Evolutionary conservation across 495 filamentous ascomycete species (phyloP).

Genomic region (Penicillium riverlandense): DNA sequence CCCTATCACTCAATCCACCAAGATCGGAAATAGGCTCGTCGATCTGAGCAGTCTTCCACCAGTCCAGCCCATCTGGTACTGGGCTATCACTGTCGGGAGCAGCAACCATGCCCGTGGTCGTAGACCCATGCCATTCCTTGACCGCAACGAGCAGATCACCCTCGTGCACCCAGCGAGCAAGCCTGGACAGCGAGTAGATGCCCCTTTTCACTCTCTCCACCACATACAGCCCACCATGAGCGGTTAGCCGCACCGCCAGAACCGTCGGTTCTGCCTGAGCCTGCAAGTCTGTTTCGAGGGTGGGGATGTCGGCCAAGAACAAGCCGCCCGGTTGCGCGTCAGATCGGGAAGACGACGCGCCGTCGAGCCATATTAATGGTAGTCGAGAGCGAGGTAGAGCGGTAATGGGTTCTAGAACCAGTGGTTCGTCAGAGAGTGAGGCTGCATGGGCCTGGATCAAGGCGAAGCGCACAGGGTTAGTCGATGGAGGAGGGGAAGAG

Average conservation of each 20-base stretch:
- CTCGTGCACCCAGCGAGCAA: slow-evolving; percentile 55
- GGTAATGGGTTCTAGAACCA: slow-evolving; percentile 52
- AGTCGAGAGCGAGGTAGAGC: slow-evolving; percentile 54
- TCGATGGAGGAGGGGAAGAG: not conserved
- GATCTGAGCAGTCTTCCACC: slow-evolving; percentile 35
- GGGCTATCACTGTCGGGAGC: slow-evolving; percentile 25
- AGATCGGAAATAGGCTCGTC: slow-evolving; percentile 23
- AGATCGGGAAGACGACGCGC: slow-evolving; percentile 43
- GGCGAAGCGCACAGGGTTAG: slow-evolving; percentile 3
- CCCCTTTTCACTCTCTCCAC: slow-evolving; percentile 62
- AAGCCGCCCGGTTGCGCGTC: slow-evolving; percentile 43
- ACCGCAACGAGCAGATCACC: slow-evolving; percentile 25
- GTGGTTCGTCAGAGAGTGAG: slow-evolving; percentile 48
- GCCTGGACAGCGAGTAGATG: slow-evolving; percentile 64
- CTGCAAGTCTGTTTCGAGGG: slow-evolving; percentile 49
- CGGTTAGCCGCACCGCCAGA: slow-evolving; percentile 58
- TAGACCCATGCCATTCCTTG: slow-evolving; percentile 30
- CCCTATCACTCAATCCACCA: slow-evolving; percentile 10
- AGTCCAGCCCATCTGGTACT: slow-evolving; percentile 12
- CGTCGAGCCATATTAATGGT: slow-evolving; percentile 54
- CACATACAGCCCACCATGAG: slow-evolving; percentile 54
- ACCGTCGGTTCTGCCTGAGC: slow-evolving; percentile 30
- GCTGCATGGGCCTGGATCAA: slow-evolving; percentile 48
- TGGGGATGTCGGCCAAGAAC: slow-evolving; percentile 54
- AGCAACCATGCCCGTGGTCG: slow-evolving; percentile 27